These are phyloP conservation scores for Phoma sp. DNA, from an alignment of 2,329 filamentous ascomycete species.

Conservation along the genomic window DNA sequence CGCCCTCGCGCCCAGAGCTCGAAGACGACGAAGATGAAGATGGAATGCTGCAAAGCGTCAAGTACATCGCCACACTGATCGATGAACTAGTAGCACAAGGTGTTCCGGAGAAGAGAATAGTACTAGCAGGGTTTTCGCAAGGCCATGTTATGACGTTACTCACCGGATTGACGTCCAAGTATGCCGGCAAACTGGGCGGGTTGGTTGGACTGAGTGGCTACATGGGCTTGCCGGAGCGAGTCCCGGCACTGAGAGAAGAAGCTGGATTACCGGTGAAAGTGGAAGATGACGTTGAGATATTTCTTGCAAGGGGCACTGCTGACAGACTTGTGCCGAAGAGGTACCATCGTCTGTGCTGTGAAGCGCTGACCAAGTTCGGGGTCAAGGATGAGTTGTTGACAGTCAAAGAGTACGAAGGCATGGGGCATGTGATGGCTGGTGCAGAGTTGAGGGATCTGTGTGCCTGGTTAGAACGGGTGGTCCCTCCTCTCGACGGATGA, in stretches of 20 bases:
- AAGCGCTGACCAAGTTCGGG: constrained; percentile 51
- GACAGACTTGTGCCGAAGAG: constrained; percentile 58
- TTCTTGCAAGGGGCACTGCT: constrained; percentile 56
- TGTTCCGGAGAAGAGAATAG: constrained; percentile 52
- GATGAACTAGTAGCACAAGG: constrained; percentile 52
- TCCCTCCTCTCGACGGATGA: constrained; percentile 43
- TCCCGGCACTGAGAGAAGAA: constrained; percentile 50
- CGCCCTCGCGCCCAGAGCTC: constrained; percentile 51
- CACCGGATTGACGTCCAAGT: constrained; percentile 52
- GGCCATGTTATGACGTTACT: constrained; percentile 57
- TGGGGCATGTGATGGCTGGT: constrained; percentile 56
- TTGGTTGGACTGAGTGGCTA: constrained; percentile 58
- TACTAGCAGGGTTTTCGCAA: constrained; percentile 59
- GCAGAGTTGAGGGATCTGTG: constrained; percentile 57
- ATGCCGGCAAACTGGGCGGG: constrained; percentile 51
- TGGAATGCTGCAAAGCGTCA: constrained; percentile 51
- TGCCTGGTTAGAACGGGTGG: constrained; percentile 51
- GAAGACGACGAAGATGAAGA: constrained; percentile 57
- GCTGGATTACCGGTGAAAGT: constrained; percentile 45
- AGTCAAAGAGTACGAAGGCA: constrained; percentile 57
- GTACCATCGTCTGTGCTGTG: constrained; percentile 53
- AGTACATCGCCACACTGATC: constrained; percentile 53
- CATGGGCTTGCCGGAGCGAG: constrained; percentile 52
- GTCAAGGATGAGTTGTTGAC: constrained; percentile 50
- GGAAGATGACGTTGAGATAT: constrained; percentile 51